These are phyloP conservation scores for Lactarius psammicola DNA, from an alignment of 768 basidiomycete genomes.

Conservation along the genomic window DNA sequence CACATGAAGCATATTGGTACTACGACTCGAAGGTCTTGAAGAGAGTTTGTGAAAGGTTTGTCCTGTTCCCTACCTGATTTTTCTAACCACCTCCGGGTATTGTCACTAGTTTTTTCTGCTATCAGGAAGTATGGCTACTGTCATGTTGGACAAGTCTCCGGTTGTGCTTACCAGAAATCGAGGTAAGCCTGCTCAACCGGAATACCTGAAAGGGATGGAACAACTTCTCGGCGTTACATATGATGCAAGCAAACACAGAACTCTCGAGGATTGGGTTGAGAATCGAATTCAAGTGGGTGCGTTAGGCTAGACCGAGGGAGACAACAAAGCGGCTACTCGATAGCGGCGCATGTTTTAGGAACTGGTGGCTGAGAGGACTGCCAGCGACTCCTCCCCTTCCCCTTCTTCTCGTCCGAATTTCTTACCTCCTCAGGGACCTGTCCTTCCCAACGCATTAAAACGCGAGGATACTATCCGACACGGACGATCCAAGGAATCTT, in stretches of 20 bases:
- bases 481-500: slow-evolving; percentile 36
- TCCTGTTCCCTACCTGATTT: slow-evolving; percentile 27
- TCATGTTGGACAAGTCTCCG: slow-evolving; percentile 17
- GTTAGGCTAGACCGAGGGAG: slow-evolving; percentile 55
- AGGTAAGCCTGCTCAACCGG: slow-evolving; percentile 70
- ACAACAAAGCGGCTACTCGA: slow-evolving; percentile 55
- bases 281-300: slow-evolving; percentile 59
- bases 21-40: slow-evolving; percentile 80
- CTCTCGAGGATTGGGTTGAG: slow-evolving; percentile 25
- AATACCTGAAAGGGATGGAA: slow-evolving; percentile 82
- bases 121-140: slow-evolving; percentile 28
- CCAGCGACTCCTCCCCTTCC: slow-evolving; percentile 36
- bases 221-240: slow-evolving; percentile 58
- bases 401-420: neutral
- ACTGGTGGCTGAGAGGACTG: slow-evolving; percentile 66
- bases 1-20: slow-evolving; percentile 77
- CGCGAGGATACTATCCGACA: slow-evolving; percentile 41
- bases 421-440: slow-evolving; percentile 49
- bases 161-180: slow-evolving; percentile 33
- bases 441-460: slow-evolving; percentile 55
- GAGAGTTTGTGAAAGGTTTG: slow-evolving; percentile 67
- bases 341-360: slow-evolving; percentile 81
- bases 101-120: slow-evolving; percentile 26
- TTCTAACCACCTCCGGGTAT: slow-evolving; percentile 25
- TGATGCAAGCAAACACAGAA: slow-evolving; percentile 17